Conservation (phyloP, 495 filamentous ascomycete species). For the Penicillium cosmopolitanum region DNA sequence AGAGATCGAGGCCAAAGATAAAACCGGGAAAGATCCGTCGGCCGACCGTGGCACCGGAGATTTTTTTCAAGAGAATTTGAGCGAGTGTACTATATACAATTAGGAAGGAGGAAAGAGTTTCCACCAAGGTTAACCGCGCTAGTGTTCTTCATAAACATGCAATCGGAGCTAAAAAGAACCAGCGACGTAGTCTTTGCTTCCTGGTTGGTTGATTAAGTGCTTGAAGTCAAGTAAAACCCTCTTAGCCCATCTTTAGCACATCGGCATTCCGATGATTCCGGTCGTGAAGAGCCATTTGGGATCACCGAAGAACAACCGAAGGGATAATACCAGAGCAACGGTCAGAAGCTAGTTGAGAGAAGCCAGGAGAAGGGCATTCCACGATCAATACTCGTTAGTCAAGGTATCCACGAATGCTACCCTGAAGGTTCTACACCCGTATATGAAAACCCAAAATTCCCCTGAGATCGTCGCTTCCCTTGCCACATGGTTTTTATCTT, state of each 20-base stretch:
- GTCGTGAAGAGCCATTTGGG: too few species aligned
- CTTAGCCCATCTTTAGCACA: not conserved
- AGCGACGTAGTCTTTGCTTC: not conserved
- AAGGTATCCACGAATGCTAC: not conserved
- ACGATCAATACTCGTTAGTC: constrained; percentile 13
- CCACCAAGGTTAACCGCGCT: constrained; percentile 6
- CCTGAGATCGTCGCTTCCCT: constrained; percentile 16
- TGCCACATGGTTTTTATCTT: constrained; percentile 26
- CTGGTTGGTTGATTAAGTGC: constrained; percentile 1
- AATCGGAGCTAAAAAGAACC: constrained; percentile 3
- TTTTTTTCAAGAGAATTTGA: not conserved
- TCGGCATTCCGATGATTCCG: not conserved
- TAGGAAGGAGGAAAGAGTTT: constrained; percentile 11
- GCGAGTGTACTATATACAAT: not conserved
- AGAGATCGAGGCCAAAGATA: constrained; percentile 4
- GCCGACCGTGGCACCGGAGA: constrained; percentile 6
- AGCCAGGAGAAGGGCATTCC: constrained; percentile 5
- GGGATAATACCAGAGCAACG: not conserved
- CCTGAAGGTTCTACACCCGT: not conserved
- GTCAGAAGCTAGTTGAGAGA: not conserved
- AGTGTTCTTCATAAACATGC: not conserved
- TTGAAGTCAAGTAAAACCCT: not conserved
- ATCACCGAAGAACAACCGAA: too few species aligned
- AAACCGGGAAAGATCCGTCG: constrained; percentile 13
- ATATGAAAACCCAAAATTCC: constrained; percentile 16